phyloP scores from a whole-genome alignment of 2,329 filamentous ascomycete genomes.

The Fusarium sp. region DNA sequence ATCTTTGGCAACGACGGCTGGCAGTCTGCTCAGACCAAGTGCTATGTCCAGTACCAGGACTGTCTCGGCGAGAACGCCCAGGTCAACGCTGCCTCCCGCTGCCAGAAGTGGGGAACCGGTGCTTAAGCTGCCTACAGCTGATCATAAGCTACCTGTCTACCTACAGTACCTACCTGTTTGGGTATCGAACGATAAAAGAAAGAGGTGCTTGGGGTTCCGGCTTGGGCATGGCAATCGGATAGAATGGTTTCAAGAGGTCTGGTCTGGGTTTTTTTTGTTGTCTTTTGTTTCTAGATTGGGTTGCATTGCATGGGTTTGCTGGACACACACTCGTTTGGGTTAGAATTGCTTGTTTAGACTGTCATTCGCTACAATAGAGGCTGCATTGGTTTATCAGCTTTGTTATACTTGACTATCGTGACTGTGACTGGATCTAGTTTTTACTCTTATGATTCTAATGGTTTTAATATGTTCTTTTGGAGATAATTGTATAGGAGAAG shows the following conservation, averaged over 20 bases:
- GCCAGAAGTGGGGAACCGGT: conserved; percentile 51
- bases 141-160: conserved; percentile 1
- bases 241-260: neutral
- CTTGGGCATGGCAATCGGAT: neutral
- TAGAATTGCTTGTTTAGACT: conserved; percentile 24
- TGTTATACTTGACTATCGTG: neutral
- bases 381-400: conserved; percentile 24
- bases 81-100: conserved; percentile 54
- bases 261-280: conserved; percentile 7
- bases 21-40: conserved; percentile 54
- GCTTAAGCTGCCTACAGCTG: conserved; percentile 10
- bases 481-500: neutral
- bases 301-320: conserved; percentile 18
- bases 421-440: neutral
- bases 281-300: conserved; percentile 2
- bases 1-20: conserved; percentile 48
- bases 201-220: neutral
- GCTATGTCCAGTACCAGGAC: conserved; percentile 62
- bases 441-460: neutral
- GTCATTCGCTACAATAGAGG: conserved; percentile 32
- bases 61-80: conserved; percentile 58
- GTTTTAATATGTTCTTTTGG: neutral
- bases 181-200: conserved; percentile 4
- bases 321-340: conserved; percentile 29
- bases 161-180: neutral